phyloP scores from a whole-genome alignment of 2,329 filamentous ascomycete species.

The Pseudocercospora fuligena region DNA sequence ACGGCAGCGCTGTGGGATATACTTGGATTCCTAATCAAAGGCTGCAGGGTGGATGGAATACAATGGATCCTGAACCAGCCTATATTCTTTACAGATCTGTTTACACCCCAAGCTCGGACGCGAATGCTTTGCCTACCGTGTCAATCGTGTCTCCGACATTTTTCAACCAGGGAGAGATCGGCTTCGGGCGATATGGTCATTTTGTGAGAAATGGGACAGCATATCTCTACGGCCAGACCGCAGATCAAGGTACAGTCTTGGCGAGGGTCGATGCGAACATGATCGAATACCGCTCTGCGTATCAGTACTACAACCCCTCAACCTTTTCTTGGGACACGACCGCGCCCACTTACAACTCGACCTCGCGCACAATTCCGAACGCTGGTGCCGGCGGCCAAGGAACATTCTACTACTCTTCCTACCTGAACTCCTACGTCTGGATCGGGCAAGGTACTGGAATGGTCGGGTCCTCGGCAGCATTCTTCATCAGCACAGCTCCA shows the following conservation, averaged over 20 bases:
- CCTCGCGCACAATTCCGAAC: constrained; percentile 30
- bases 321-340: constrained; percentile 27
- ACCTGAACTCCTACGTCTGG: constrained; percentile 38
- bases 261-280: constrained; percentile 26
- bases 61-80: constrained; percentile 23
- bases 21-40: constrained; percentile 30
- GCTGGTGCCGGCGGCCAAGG: constrained; percentile 37
- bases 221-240: constrained; percentile 33
- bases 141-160: constrained; percentile 25
- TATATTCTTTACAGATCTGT: constrained; percentile 29
- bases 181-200: constrained; percentile 32
- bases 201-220: constrained; percentile 23
- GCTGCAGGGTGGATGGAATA: constrained; percentile 19
- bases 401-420: constrained; percentile 38
- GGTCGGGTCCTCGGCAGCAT: constrained; percentile 27
- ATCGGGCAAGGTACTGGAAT: constrained; percentile 33
- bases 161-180: constrained; percentile 26
- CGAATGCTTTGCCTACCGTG: constrained; percentile 26
- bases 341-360: constrained; percentile 23
- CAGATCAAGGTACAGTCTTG: constrained; percentile 21
- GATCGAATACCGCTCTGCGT: constrained; percentile 31
- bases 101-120: constrained; percentile 16
- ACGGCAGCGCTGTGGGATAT: constrained; percentile 26
- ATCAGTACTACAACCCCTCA: constrained; percentile 28
- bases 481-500: constrained; percentile 38